Evolutionary conservation across 768 basidiomycete genomes (phyloP).

Genomic region (Suillus weaverae): DNA sequence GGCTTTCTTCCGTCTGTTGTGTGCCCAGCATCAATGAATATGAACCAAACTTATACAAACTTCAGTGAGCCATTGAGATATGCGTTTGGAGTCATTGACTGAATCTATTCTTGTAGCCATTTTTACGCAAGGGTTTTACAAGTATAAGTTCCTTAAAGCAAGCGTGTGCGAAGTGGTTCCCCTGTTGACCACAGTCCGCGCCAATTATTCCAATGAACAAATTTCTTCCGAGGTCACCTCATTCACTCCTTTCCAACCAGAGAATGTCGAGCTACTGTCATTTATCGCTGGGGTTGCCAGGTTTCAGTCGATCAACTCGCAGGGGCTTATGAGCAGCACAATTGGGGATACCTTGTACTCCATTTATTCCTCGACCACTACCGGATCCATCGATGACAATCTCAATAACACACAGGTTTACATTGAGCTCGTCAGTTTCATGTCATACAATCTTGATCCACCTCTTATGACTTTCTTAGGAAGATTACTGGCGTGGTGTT

Average conservation of each 20-base stretch:
- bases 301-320: conserved; percentile 13
- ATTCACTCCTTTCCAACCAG: not conserved
- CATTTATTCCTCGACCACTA: conserved; percentile 3
- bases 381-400: not conserved
- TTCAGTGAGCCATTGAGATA: conserved; percentile 9
- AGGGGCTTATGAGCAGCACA: conserved; percentile 15
- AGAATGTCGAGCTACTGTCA: conserved; percentile 10
- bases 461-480: not conserved
- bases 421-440: not conserved
- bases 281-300: conserved; percentile 15
- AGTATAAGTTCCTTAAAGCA: conserved; percentile 10
- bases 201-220: conserved; percentile 4
- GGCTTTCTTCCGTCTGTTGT: conserved; percentile 12
- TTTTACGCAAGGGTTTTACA: conserved; percentile 4
- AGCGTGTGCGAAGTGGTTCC: conserved; percentile 13
- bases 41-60: not conserved
- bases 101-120: conserved; percentile 4
- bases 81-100: not conserved
- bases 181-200: conserved; percentile 9
- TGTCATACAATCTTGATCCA: not conserved
- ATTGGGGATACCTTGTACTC: conserved; percentile 23
- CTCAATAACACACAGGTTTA: conserved; percentile 2
- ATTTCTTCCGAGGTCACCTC: not conserved
- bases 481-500: conserved; percentile 11
- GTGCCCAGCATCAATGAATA: conserved; percentile 8